Conservation (phyloP, 139 green algal genomes). For the Chlorella sp. region DNA sequence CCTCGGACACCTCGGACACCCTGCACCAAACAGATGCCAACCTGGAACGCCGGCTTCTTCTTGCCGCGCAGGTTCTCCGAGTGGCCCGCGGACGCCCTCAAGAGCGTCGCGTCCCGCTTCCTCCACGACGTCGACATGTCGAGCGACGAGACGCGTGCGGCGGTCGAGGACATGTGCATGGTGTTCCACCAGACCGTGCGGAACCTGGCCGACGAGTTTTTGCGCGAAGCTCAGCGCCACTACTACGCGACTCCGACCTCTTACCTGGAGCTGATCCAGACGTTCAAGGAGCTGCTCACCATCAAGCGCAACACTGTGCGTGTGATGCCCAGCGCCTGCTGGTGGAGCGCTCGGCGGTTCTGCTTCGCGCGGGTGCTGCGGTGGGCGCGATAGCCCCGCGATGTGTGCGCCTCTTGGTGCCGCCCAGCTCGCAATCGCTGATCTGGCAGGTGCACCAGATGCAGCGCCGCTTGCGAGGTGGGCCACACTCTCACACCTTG, state of each 20-base stretch:
- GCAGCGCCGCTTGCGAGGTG: no score
- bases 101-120: constrained; percentile 55
- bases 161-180: constrained; percentile 62
- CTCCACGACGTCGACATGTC: constrained; percentile 53
- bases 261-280: constrained; percentile 69
- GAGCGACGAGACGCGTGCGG: constrained; percentile 15
- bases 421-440: no score
- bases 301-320: constrained; percentile 35
- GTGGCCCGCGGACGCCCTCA: constrained; percentile 61
- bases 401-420: no score
- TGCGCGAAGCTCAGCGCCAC: constrained; percentile 31
- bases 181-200: constrained; percentile 48
- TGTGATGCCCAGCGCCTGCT: no score
- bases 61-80: constrained; percentile 17
- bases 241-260: constrained; percentile 60
- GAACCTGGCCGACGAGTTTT: constrained; percentile 36
- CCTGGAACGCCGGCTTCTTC: no score
- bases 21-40: no score
- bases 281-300: constrained; percentile 52
- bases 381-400: no score
- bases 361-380: no score
- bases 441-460: no score
- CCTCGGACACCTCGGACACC: no score
- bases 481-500: no score
- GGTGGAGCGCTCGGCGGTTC: no score